These are phyloP conservation scores for Podaxis sp. DNA, from an alignment of 768 basidiomycete species.

Conservation along the genomic window DNA sequence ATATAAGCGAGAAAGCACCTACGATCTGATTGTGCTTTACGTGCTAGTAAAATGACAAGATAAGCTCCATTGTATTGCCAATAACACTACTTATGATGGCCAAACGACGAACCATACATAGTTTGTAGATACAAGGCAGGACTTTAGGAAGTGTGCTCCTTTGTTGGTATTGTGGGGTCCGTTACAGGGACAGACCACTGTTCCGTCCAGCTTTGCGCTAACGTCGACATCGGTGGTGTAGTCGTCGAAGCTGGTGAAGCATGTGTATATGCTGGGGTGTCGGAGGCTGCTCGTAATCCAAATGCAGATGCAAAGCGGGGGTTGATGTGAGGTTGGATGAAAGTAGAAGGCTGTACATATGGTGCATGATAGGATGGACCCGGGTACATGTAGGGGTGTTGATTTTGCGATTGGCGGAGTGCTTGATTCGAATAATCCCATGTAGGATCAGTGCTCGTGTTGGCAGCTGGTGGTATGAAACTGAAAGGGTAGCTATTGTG, in stretches of 20 bases:
- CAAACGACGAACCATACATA: not conserved
- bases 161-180: slow-evolving; percentile 17
- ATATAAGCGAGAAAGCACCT: not conserved
- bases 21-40: not conserved
- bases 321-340: slow-evolving; percentile 80
- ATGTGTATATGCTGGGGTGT: not conserved
- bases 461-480: not conserved
- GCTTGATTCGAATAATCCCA: slow-evolving; percentile 3
- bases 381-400: slow-evolving; percentile 6
- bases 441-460: not conserved
- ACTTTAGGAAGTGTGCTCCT: slow-evolving; percentile 12
- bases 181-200: slow-evolving; percentile 33
- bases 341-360: slow-evolving; percentile 13
- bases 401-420: not conserved
- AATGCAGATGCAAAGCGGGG: slow-evolving; percentile 71
- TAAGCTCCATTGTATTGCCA: not conserved
- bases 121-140: not conserved
- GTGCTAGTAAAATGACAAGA: not conserved
- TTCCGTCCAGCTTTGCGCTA: slow-evolving; percentile 26
- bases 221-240: slow-evolving; percentile 3
- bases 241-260: slow-evolving; percentile 6
- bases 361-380: not conserved
- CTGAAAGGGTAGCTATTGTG: not conserved
- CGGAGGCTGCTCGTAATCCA: slow-evolving; percentile 30
- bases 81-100: not conserved